These are phyloP conservation scores for Alternaria hordeiaustralica DNA, from an alignment of 2,329 filamentous ascomycete species.

Conservation along the genomic window DNA sequence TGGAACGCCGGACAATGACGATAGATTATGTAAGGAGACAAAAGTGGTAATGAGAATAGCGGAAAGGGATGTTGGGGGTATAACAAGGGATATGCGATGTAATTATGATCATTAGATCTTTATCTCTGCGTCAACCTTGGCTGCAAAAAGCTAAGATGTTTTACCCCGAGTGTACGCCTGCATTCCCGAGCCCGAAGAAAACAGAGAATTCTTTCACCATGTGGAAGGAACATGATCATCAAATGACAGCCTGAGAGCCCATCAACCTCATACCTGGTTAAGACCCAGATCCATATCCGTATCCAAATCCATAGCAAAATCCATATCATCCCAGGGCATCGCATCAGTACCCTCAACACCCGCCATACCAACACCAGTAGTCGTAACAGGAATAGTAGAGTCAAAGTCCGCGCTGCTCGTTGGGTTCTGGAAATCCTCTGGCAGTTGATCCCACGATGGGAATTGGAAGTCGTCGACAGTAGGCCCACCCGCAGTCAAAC, in stretches of 20 bases:
- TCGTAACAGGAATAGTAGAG: slow-evolving; percentile 21
- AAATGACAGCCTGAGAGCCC: neutral
- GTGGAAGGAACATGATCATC: neutral
- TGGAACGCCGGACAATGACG: neutral
- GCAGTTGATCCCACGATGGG: slow-evolving; percentile 38
- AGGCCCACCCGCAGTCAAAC: slow-evolving; percentile 3
- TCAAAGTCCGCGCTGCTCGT: slow-evolving; percentile 27
- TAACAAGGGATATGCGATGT: neutral
- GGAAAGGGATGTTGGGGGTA: neutral
- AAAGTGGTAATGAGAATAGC: neutral
- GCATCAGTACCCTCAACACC: slow-evolving; percentile 3
- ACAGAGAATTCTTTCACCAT: neutral
- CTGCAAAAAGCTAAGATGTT: neutral
- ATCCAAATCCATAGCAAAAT: slow-evolving; percentile 43
- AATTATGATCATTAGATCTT: neutral
- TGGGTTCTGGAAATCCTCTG: slow-evolving; percentile 30
- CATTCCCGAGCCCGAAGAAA: neutral
- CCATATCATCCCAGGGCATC: slow-evolving; percentile 41
- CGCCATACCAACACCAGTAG: slow-evolving; percentile 14
- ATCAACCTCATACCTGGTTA: slow-evolving; percentile 4
- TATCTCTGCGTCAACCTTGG: neutral
- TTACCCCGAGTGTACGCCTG: neutral
- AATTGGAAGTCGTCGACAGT: slow-evolving; percentile 28
- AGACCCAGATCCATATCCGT: slow-evolving; percentile 27
- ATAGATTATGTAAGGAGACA: neutral